Evolutionary conservation across 768 basidiomycete genomes (phyloP), one percentile per base, ranked within the genome.

Genomic region (Lactarius indigo): DNA sequence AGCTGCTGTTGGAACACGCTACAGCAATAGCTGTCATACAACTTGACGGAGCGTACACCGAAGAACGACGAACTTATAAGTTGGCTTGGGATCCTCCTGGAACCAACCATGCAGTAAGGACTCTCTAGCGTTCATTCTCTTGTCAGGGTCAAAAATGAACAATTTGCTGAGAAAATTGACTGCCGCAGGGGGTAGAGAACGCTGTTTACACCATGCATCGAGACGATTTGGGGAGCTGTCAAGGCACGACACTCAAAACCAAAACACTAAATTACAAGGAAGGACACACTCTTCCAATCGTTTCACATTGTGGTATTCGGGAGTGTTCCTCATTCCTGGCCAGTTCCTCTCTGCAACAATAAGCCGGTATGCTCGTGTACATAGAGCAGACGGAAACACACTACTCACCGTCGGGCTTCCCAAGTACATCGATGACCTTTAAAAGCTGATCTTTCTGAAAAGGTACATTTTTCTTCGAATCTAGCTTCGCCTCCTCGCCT

Each of bases 401-500:
- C 39, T 5, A 77, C 84, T 71, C 72, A 93, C 95, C 88, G 60
- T 91, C 84, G 54, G 96, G 90, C 5, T 91, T 93, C 5, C 97
- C 96, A 20, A 97, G 76, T 0, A 98, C 89, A 72, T 99, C 97
- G 65, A 98, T 90, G n/a, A 99, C 97, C 78, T 94, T 96, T 31
- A 92, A 78, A 66, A 98, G 82, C 73, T 99, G 97, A 76, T 98
- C 97, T 64, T 89, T 83, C 75, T 99, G 97, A 75, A 98, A 99
- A 0, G 97, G 97, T 0, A 98, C 89, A 66, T 93, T 94, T 82
- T 98, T 98, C 82, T 98, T 96, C 33, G 89, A 87, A 74, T 98
- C 97, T 52, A 98, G 77, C 76, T 99, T 98, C 1, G 97, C 97
- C 78, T 98, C 97, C 76, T 99, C 97, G 13, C 96, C 97, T 75